These are phyloP conservation scores for Wickerhamomyces rabaulensis DNA, from an alignment of 805 yeast species.

Conservation along the genomic window DNA sequence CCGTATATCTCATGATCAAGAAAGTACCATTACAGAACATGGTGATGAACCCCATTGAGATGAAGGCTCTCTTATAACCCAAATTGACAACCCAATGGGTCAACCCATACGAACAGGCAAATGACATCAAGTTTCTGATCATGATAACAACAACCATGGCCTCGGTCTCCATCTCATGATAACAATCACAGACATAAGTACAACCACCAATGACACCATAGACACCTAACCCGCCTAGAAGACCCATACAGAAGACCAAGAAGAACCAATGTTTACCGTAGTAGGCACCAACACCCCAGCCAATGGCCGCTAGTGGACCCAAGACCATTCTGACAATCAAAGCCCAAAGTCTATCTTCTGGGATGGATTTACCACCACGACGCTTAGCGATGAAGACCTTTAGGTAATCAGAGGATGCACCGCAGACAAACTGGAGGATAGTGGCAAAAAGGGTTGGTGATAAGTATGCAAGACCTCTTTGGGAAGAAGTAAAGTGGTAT, in stretches of 20 bases:
- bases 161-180: constrained; percentile 13
- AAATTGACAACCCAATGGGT: constrained; percentile 52
- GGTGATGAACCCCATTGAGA: constrained; percentile 49
- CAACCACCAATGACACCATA: constrained; percentile 48
- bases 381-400: constrained; percentile 42
- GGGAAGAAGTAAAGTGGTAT: constrained; percentile 45
- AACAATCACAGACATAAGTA: constrained; percentile 56
- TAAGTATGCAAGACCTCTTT: constrained; percentile 45
- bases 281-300: constrained; percentile 64
- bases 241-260: constrained; percentile 48
- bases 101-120: constrained; percentile 55
- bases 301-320: constrained; percentile 49
- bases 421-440: constrained; percentile 40
- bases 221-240: constrained; percentile 48
- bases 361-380: constrained; percentile 46
- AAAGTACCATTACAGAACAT: constrained; percentile 28
- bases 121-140: constrained; percentile 53
- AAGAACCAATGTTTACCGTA: constrained; percentile 52
- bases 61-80: constrained; percentile 54
- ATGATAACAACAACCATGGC: constrained; percentile 37
- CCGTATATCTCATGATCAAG: constrained; percentile 21
- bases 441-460: constrained; percentile 48
- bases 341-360: constrained; percentile 58
- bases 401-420: constrained; percentile 46
- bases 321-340: constrained; percentile 39